A percentile compares a stretch with the other conserved stretches of the same genome.
These are phyloP conservation scores for Sparassis latifolia DNA, from an alignment of 1,284 basidiomycete species.

Conservation along the genomic window DNA sequence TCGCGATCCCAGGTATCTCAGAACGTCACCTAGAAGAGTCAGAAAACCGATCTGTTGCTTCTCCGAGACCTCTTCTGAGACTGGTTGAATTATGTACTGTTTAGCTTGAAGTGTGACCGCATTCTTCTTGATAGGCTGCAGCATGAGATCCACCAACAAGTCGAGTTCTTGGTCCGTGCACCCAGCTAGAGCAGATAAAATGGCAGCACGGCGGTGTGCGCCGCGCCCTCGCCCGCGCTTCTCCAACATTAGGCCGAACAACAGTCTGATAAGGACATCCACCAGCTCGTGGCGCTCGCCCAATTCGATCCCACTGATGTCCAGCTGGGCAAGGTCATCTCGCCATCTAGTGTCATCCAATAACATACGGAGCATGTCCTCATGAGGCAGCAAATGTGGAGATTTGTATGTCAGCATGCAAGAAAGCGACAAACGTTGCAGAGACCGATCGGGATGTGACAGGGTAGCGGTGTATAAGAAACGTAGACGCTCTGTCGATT, in stretches of 20 bases:
- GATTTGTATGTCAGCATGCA: constrained; percentile 86
- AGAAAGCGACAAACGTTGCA: constrained; percentile 76
- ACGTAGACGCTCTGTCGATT: constrained; percentile 64
- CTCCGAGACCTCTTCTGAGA: constrained; percentile 36
- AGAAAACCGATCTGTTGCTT: constrained; percentile 84
- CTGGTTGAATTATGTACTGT: constrained; percentile 17
- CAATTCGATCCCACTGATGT: constrained; percentile 58
- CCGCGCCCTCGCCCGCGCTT: constrained; percentile 67
- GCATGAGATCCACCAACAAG: constrained; percentile 85
- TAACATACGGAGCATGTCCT: constrained; percentile 63
- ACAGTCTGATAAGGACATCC: constrained; percentile 69
- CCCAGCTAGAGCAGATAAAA: constrained; percentile 68
- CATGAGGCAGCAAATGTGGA: constrained; percentile 58
- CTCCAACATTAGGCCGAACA: constrained; percentile 90
- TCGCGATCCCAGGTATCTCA: constrained; percentile 75
- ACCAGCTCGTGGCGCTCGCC: constrained; percentile 67
- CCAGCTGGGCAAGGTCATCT: constrained; percentile 77
- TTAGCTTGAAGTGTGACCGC: constrained; percentile 9
- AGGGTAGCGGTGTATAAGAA: constrained; percentile 71
- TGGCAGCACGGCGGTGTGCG: constrained; percentile 72
- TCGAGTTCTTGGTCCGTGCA: constrained; percentile 73
- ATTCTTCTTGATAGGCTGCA: constrained; percentile 61
- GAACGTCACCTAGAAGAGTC: constrained; percentile 76
- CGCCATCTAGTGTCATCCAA: constrained; percentile 87
- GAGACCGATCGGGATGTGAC: constrained; percentile 76